Evolutionary conservation across 1,284 basidiomycete genomes (phyloP).

Genomic region (Leccinum fallax): DNA sequence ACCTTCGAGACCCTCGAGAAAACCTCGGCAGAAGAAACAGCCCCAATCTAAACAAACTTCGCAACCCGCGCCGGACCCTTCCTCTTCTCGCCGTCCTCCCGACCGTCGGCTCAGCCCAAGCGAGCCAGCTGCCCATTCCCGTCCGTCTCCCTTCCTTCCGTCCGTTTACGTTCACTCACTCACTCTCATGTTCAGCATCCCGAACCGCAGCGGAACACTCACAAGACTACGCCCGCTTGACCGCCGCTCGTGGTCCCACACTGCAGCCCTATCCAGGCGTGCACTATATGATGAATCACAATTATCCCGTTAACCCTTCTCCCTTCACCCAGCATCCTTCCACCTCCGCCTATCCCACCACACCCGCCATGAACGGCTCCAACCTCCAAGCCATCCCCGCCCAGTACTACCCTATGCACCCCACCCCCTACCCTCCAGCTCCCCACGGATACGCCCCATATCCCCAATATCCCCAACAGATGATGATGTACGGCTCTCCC

Average conservation of each 20-base stretch:
- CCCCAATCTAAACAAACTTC: constrained; percentile 33
- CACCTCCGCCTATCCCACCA: constrained; percentile 40
- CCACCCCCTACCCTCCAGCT: constrained; percentile 49
- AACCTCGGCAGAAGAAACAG: constrained; percentile 51
- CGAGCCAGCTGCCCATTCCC: constrained; percentile 13
- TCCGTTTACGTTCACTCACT: constrained; percentile 5
- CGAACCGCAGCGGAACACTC: constrained; percentile 43
- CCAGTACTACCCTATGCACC: constrained; percentile 63
- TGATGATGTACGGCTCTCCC: constrained; percentile 65
- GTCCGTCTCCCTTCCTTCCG: constrained; percentile 17
- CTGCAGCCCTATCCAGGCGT: constrained; percentile 55
- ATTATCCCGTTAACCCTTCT: constrained; percentile 57
- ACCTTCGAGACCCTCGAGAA: constrained; percentile 41
- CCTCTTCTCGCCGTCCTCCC: constrained; percentile 27
- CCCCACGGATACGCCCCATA: constrained; percentile 57
- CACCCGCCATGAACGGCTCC: constrained; percentile 46
- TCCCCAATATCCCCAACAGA: constrained; percentile 60
- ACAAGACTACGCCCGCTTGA: constrained; percentile 33
- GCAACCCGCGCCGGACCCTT: constrained; percentile 21
- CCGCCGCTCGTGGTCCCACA: constrained; percentile 45
- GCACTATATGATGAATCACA: constrained; percentile 62
- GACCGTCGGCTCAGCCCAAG: constrained; percentile 33
- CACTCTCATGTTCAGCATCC: constrained; percentile 32
- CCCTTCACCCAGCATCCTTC: constrained; percentile 54
- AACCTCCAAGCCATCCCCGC: constrained; percentile 46